A percentile compares a stretch with the other conserved stretches of the same genome.
Conservation (phyloP, 2,329 filamentous ascomycete genomes). For the Metarhizium humberi region DNA sequence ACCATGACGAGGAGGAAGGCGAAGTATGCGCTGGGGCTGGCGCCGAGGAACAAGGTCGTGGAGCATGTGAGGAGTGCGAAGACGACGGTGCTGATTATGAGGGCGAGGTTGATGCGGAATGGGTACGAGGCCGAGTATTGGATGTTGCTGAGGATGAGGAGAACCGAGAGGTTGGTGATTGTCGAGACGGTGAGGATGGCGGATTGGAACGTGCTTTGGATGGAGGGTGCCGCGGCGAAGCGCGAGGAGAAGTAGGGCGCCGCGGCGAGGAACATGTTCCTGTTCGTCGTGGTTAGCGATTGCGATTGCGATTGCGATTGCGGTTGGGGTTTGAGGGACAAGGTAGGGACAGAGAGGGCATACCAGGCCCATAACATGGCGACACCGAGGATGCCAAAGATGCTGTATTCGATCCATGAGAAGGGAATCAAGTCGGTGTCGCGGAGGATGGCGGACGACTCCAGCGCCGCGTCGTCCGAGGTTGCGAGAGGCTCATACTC, state of each 20-base stretch:
- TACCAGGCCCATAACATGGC: slow-evolving; percentile 98
- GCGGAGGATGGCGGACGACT: slow-evolving; percentile 18
- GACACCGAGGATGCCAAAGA: slow-evolving; percentile 78
- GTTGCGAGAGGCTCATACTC: slow-evolving; percentile 24
- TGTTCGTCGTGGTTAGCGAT: slow-evolving; percentile 22
- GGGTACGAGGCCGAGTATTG: slow-evolving; percentile 83
- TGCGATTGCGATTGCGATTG: neutral
- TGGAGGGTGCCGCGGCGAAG: slow-evolving; percentile 61
- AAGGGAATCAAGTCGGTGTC: slow-evolving; percentile 45
- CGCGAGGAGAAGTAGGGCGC: slow-evolving; percentile 86
- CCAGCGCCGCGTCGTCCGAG: slow-evolving; percentile 16
- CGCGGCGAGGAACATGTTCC: slow-evolving; percentile 98
- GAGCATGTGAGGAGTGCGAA: slow-evolving; percentile 76
- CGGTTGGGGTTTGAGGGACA: neutral
- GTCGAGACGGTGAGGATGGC: slow-evolving; percentile 82
- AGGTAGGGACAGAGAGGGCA: slow-evolving; percentile 13
- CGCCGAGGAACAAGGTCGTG: slow-evolving; percentile 56
- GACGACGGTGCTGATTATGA: slow-evolving; percentile 66
- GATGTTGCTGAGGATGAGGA: slow-evolving; percentile 68
- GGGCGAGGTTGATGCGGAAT: slow-evolving; percentile 68
- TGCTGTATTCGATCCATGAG: slow-evolving; percentile 76
- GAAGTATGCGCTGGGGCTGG: slow-evolving; percentile 61
- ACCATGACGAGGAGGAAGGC: slow-evolving; percentile 77
- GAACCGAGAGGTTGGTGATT: slow-evolving; percentile 66
- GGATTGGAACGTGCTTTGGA: slow-evolving; percentile 77